Base-by-base conservation (phyloP, 192 early-diverging fungal species). In the Helicostylum pulchrum region DNA sequence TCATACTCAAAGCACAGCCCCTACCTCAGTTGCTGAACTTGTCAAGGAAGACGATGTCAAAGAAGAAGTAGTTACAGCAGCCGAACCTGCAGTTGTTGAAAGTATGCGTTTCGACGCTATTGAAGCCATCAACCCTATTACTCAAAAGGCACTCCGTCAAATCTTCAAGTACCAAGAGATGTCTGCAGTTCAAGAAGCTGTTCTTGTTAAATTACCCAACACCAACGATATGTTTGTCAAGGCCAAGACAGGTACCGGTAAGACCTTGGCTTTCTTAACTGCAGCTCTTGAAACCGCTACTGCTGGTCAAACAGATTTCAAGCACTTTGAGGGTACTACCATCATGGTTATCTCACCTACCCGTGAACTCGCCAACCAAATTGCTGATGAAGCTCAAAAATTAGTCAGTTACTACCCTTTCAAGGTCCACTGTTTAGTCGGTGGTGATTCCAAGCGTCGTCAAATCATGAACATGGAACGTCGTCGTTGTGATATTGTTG, bases 201-300 rank as follows among this genome's bases (percentile, higher is more conserved):
- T 98, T n/a, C 72, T 93, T 43, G 81, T 79, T 5, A 72, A 79
- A 34, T 66, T 92, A 34, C 91, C 91, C 19, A 83, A 87, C 20
- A 75, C 81, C 14, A 70, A 68, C 8, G 97, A 99, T 68, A 80
- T 98, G 62, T 87, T 99, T 76, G 90, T 97, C 63, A 89, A 94
- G 64, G 94, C 95, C 8, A 96, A 97, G 77, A 99, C 97, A 11
- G 97, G 97, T 67, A 97, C 95, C 0, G 97, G 97, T 47, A 99
- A 99, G 75, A 99, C 95, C 0, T 74, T 93, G 17, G 97, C 94
- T n/a, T 99, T 99, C 61, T 73, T 99, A 71, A 82, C 94, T 32
- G 89, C 94, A 7, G 92, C 94, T 1, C 62, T 97, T 19, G 89
- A 98, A 58, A 83, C 88, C 31, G 75, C 89, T 0, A 53, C 49